Percentiles rank a stretch among this genome's conserved stretches.
These are phyloP conservation scores for Mycena galopus DNA, from an alignment of 768 basidiomycete species.

Conservation along the genomic window DNA sequence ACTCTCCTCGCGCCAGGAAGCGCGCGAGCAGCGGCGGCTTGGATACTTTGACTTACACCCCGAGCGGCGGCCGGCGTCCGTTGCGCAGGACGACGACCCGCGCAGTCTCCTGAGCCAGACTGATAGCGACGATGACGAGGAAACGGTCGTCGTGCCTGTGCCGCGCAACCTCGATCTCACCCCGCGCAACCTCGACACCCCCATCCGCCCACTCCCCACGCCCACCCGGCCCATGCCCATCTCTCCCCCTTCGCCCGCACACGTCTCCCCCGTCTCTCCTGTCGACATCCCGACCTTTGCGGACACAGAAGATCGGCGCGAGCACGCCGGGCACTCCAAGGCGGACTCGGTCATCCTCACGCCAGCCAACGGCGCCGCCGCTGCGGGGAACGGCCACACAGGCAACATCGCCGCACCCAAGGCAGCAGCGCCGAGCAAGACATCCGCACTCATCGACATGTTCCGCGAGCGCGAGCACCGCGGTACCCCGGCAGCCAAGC, in stretches of 20 bases:
- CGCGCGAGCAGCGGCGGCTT: constrained; percentile 58
- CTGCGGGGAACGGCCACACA: constrained; percentile 37
- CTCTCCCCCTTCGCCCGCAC: background rate
- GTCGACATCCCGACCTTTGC: constrained; percentile 19
- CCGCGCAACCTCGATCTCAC: constrained; percentile 33
- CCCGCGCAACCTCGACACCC: constrained; percentile 32
- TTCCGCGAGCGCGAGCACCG: constrained; percentile 79
- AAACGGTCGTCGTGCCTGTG: background rate
- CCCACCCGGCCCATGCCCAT: constrained; percentile 4
- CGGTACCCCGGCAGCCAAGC: constrained; percentile 49
- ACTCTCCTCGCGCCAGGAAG: constrained; percentile 46
- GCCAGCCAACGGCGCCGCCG: constrained; percentile 6
- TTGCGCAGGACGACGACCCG: constrained; percentile 49
- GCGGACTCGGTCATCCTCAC: constrained; percentile 18
- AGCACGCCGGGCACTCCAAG: background rate
- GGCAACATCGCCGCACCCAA: constrained; percentile 34
- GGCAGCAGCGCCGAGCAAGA: constrained; percentile 64
- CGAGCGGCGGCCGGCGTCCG: constrained; percentile 64
- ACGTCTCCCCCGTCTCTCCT: constrained; percentile 16
- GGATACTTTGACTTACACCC: constrained; percentile 88
- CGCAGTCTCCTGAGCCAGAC: constrained; percentile 52
- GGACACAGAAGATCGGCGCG: constrained; percentile 5
- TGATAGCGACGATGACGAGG: constrained; percentile 45
- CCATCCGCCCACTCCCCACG: constrained; percentile 28
- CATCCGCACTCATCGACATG: constrained; percentile 87